Evolutionary conservation across 2,329 filamentous ascomycete species (phyloP), one percentile per base, ranked within the genome.

Genomic region (Scytalidium sp.): DNA sequence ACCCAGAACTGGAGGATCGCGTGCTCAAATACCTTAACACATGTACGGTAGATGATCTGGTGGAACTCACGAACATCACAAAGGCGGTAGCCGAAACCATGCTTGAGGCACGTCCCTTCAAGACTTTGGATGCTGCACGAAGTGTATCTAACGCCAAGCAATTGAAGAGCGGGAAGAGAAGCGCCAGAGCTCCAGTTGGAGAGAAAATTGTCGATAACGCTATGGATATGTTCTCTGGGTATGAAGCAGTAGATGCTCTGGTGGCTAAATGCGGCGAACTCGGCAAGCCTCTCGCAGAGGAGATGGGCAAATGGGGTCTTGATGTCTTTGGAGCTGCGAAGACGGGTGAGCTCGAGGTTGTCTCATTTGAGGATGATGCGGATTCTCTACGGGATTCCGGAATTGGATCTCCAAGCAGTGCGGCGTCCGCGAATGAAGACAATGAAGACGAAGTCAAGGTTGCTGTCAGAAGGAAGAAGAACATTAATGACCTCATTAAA

Each of bases 21-120:
- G 80, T 97, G 6, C 73, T 97, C 22, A 78, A 84, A 7, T 95
- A 91, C 61, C 84, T 99, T 67, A 97, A 97, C 63, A 83, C 77
- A 0, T 94, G 89, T 65, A 82, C 83, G 4, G 72, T 82, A 9
- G 80, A 85, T 29, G 89, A 93, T 50, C 79, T 99, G 40, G 82
- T 87, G 2, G 92, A 96, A 58, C 85, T 97, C 53, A 90, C 90
- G 1, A 85, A 84, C 25, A 83, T 88, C 52, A 85, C 87, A 29
- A 79, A 87, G 56, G 81, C 84, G 5, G 77, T 85, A 43, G 84
- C 92, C 1, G 76, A 85, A 41, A 69, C 82, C 13, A 78, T 97
- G 49, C 72, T 96, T 10, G 79, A 81, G 1, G 79, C 88, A 53
- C 84, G 90, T 9, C 93, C 93, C 0, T 97, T 96, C 64, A 66